Percentiles rank a stretch among this genome's conserved stretches.
Conservation (phyloP, 176 grass and related monocot species). For the Neostapfia colusana region DNA sequence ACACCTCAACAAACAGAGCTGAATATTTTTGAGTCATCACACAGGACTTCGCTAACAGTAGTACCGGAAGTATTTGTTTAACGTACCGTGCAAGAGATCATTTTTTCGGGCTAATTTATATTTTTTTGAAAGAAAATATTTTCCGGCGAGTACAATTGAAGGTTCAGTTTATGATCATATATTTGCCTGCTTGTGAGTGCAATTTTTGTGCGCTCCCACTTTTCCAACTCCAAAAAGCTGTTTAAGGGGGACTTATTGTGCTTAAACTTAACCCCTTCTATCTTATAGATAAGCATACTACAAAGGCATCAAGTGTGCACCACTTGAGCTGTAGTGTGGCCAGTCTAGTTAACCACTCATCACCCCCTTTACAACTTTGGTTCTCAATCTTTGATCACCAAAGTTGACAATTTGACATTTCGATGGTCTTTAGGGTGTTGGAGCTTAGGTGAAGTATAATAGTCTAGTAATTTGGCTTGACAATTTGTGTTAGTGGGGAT, state of each 20-base stretch:
- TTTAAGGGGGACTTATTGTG: too few relatives aligned
- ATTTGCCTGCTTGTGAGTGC: too few relatives aligned
- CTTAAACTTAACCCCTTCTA: neutral
- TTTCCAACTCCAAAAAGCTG: conserved; percentile 5
- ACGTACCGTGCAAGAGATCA: neutral
- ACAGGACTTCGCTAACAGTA: neutral
- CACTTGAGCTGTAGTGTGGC: conserved; percentile 23
- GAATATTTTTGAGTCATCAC: neutral
- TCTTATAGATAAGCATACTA: conserved; percentile 26
- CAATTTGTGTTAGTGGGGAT: conserved; percentile 30
- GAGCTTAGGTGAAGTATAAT: conserved; percentile 32
- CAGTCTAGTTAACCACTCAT: conserved; percentile 14
- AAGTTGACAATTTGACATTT: conserved; percentile 19
- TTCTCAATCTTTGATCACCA: conserved; percentile 8
- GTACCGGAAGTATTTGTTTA: neutral
- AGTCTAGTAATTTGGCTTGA: conserved; percentile 27
- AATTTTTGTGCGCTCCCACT: conserved; percentile 7
- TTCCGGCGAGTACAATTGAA: too few relatives aligned
- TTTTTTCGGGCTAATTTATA: too few relatives aligned
- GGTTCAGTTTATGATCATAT: too few relatives aligned
- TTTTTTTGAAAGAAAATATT: too few relatives aligned
- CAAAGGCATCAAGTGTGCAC: neutral
- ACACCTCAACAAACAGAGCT: neutral
- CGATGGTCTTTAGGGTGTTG: neutral
- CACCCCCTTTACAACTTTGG: conserved; percentile 14